A percentile compares a stretch with the other conserved stretches of the same genome.
These are phyloP conservation scores for Mycosphaerella arachidis DNA, from an alignment of 2,329 filamentous ascomycete species.

Conservation along the genomic window DNA sequence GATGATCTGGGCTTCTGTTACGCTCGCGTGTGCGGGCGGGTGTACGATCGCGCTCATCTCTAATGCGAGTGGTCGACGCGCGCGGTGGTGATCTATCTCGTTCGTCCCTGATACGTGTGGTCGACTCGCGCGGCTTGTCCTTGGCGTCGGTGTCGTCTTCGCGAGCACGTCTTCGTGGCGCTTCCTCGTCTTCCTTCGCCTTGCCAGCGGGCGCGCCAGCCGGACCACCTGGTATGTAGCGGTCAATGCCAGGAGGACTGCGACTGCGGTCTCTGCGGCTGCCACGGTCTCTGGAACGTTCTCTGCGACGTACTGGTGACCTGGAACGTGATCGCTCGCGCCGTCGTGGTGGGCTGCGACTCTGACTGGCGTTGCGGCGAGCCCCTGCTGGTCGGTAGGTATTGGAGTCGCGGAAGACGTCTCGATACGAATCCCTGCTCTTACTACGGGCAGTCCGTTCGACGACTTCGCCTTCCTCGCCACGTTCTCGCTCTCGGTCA, in stretches of 20 bases:
- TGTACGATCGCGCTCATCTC: conserved; percentile 6
- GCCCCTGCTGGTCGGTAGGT: conserved; percentile 14
- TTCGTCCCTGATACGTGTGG: neutral
- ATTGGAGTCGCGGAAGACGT: conserved; percentile 6
- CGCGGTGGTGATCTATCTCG: neutral
- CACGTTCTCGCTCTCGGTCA: conserved; percentile 37
- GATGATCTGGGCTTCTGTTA: neutral
- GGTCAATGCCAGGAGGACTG: conserved; percentile 35
- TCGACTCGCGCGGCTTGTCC: neutral
- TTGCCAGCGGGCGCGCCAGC: conserved; percentile 5
- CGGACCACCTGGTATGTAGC: conserved; percentile 37
- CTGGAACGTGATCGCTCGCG: conserved; percentile 18
- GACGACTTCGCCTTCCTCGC: conserved; percentile 32
- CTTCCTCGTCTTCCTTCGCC: conserved; percentile 25
- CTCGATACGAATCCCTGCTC: conserved; percentile 14
- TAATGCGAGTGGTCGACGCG: neutral
- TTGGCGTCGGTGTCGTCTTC: conserved; percentile 8
- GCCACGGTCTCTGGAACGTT: conserved; percentile 15
- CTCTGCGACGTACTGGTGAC: conserved; percentile 16
- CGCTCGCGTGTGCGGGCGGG: conserved; percentile 1
- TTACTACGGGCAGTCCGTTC: conserved; percentile 23
- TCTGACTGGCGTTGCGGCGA: conserved; percentile 21
- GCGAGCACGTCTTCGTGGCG: conserved; percentile 9
- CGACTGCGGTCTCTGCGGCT: conserved; percentile 26
- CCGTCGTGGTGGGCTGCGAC: conserved; percentile 23